These are phyloP conservation scores for Fusarium burgessii DNA, from an alignment of 2,329 filamentous ascomycete species.

Conservation along the genomic window DNA sequence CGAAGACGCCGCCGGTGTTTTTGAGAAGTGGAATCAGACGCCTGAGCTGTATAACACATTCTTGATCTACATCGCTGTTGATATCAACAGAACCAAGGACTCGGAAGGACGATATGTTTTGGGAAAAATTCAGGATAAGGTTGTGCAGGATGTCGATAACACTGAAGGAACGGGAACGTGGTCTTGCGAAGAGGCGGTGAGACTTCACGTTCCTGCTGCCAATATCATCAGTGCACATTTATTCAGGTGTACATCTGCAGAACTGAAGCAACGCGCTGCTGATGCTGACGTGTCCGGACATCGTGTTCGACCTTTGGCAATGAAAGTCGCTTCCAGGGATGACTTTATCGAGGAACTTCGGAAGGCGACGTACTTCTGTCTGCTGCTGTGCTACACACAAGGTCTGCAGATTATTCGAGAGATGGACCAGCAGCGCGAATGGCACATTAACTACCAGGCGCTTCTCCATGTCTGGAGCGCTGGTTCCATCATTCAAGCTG, in stretches of 20 bases:
- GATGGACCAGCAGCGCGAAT: constrained; percentile 2
- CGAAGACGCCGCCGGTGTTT: neutral
- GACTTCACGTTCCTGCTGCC: neutral
- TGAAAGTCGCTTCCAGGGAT: neutral
- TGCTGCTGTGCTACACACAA: neutral
- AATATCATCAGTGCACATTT: constrained; percentile 12
- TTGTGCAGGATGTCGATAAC: neutral
- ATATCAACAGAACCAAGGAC: neutral
- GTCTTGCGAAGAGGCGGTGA: constrained; percentile 12
- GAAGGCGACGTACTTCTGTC: neutral
- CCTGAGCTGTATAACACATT: neutral
- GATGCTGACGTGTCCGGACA: neutral
- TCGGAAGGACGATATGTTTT: fast-evolving
- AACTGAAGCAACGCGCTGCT: neutral
- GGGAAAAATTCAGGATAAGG: neutral
- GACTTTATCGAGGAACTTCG: neutral
- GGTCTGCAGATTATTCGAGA: neutral
- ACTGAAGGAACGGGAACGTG: constrained; percentile 10
- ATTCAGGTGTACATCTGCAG: neutral
- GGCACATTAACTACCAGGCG: neutral
- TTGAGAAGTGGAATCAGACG: neutral
- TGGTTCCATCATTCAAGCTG: neutral
- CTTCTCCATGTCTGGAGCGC: neutral
- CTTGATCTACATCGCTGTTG: neutral
- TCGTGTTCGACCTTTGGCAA: neutral